Conservation (phyloP, 108 stramenopile species). For the Pseudonitzschia pungens region DNA sequence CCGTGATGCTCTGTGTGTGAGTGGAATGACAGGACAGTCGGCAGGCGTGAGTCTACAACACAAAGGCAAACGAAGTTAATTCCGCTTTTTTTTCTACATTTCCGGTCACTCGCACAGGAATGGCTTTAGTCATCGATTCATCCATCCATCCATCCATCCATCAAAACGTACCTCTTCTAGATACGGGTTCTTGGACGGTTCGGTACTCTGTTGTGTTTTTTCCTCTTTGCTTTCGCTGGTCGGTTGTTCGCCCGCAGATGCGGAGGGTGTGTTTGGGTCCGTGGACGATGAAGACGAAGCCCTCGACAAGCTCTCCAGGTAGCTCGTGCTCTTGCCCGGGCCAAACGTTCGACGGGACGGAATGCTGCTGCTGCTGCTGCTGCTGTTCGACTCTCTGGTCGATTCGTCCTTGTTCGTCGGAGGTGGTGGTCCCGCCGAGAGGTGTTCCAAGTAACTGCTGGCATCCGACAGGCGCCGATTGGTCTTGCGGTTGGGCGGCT, state of each 20-base stretch:
- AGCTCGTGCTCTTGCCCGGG: not conserved
- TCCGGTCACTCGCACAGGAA: no score
- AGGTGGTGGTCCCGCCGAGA: not conserved
- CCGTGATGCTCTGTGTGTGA: constrained; percentile 20
- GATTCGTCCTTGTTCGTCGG: not conserved
- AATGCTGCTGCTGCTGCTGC: not conserved
- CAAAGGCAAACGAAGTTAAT: no score
- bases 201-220: not conserved
- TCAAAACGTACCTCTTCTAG: constrained; percentile 38
- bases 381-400: not conserved
- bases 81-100: no score
- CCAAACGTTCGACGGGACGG: no score
- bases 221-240: not conserved
- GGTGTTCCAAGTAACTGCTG: constrained; percentile 5
- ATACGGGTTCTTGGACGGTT: constrained; percentile 35
- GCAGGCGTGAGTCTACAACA: no score
- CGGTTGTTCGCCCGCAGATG: not conserved
- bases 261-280: not conserved
- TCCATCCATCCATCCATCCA: no score
- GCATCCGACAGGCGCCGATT: not conserved
- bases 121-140: no score
- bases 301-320: not conserved
- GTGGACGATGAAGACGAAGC: not conserved
- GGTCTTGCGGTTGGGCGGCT: not conserved
- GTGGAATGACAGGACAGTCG: not conserved